A percentile compares a stretch with the other conserved stretches of the same genome.
Evolutionary conservation across 2,329 filamentous ascomycete species (phyloP).

Genomic region (Phyllosticta paracitricarpa): DNA sequence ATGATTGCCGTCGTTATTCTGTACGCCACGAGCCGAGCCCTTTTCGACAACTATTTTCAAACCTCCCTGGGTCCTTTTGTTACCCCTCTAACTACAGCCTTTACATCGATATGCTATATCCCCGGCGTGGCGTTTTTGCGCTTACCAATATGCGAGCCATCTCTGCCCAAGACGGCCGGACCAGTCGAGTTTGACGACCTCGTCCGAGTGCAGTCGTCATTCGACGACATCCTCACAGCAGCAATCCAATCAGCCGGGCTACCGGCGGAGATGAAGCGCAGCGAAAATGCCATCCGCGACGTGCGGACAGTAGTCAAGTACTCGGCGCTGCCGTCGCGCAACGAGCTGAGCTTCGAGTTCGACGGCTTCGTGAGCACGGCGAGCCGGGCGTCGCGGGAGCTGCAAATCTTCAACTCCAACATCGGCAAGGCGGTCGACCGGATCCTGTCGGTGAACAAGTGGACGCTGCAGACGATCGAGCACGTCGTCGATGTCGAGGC

Average conservation of each 20-base stretch:
- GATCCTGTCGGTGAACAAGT: slow-evolving; percentile 64
- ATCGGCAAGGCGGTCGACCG: slow-evolving; percentile 65
- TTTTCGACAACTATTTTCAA: background rate
- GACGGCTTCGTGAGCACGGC: slow-evolving; percentile 65
- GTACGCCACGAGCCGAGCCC: slow-evolving; percentile 20
- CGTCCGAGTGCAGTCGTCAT: slow-evolving; percentile 63
- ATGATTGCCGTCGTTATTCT: slow-evolving; percentile 52
- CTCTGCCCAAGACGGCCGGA: slow-evolving; percentile 18
- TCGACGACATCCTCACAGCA: slow-evolving; percentile 64
- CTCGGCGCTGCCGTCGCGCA: slow-evolving; percentile 55
- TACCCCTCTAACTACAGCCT: slow-evolving; percentile 30
- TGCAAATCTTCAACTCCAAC: slow-evolving; percentile 67
- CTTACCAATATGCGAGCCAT: slow-evolving; percentile 50
- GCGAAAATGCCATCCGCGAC: slow-evolving; percentile 64
- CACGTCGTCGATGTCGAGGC: slow-evolving; percentile 24
- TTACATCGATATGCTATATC: slow-evolving; percentile 61
- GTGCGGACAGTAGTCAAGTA: slow-evolving; percentile 61
- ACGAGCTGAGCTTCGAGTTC: slow-evolving; percentile 66
- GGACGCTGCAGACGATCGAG: slow-evolving; percentile 41
- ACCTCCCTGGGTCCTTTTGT: background rate
- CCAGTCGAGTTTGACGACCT: slow-evolving; percentile 59
- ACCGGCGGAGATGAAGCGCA: slow-evolving; percentile 69
- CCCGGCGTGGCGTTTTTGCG: slow-evolving; percentile 53
- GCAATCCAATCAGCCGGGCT: slow-evolving; percentile 56
- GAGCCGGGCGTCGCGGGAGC: slow-evolving; percentile 51